Conservation (phyloP, 345 rosid species). For the Linum usitatissimum region DNA sequence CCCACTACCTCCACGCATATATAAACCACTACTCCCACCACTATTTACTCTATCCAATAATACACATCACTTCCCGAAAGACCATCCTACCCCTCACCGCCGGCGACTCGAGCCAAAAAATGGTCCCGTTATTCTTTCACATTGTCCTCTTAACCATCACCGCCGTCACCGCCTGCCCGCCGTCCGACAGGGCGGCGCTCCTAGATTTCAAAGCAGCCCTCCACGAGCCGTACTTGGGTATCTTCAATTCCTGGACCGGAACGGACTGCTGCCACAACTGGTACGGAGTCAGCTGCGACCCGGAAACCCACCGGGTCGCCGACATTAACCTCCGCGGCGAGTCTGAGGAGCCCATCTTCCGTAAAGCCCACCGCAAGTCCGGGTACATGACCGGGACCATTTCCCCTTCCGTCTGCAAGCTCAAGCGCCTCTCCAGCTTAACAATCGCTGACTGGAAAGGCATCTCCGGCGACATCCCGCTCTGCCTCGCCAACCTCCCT, state of each 20-base stretch:
- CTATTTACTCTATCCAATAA: not conserved
- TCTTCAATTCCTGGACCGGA: constrained; percentile 79
- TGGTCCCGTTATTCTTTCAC: not conserved
- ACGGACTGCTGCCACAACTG: constrained; percentile 76
- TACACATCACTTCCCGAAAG: not conserved
- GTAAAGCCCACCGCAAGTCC: constrained; percentile 37
- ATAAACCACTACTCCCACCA: constrained; percentile 2
- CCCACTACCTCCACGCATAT: constrained; percentile 11
- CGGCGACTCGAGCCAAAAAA: not conserved
- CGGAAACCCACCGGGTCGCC: constrained; percentile 49
- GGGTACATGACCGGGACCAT: constrained; percentile 77
- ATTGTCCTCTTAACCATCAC: constrained; percentile 6
- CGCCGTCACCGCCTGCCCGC: constrained; percentile 47
- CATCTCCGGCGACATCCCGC: constrained; percentile 65
- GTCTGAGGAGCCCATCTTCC: constrained; percentile 73
- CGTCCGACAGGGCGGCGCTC: constrained; percentile 63
- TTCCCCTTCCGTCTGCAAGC: constrained; percentile 50
- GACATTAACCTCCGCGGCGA: constrained; percentile 89
- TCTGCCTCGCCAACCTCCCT: constrained; percentile 46
- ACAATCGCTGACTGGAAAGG: constrained; percentile 91
- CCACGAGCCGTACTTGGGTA: constrained; percentile 54
- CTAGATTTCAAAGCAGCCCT: constrained; percentile 55
- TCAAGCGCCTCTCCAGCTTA: constrained; percentile 50
- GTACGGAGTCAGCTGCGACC: constrained; percentile 87
- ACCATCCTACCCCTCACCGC: not conserved